Evolutionary conservation across 2,329 filamentous ascomycete species (phyloP), one percentile per base, ranked within the genome.

Genomic region (Sporothrix brunneoviolacea): DNA sequence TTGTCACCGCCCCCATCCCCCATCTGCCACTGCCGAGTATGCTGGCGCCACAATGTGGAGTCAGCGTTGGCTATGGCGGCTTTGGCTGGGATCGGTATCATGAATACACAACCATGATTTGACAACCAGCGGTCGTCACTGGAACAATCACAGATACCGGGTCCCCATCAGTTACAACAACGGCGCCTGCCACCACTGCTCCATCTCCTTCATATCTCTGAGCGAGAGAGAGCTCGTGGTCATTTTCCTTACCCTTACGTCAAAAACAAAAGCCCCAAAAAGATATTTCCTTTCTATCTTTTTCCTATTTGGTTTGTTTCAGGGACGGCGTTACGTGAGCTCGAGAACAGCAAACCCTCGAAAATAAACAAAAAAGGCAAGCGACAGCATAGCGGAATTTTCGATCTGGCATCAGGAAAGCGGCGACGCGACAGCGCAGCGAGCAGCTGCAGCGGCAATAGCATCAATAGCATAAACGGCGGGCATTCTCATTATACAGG

Each of bases 51-150:
- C 88, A 88, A 65, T 97, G 91, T 69, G 88, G 89, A 61, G 81
- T 90, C 52, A 84, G 84, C 64, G 75, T 83, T 54, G 84, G 83
- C 54, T 90, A 86, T 72, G 79, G 80, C 59, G 79, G 83, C 57
- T 94, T 94, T 66, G 88, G 86, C 60, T 95, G 89, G 88, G 88
- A 88, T 67, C 78, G 86, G 60, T 89, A 86, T 66, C 86, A 87
- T 64, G 88, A 91, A 68, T 94, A 91, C 67, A 79, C 88, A 59
- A 84, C 88, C 56, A 90, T 85, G 58, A 95, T 95, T 75, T 96
- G 86, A 87, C 76, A 79, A 80, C 70, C 76, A 80, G 63, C 69
- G 65, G 64, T 70, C 57, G 67, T 65, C 63, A 65, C 69, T 64
- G 68, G 66, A 62, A 67, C 71, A 68, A 66, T 40, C 53, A 43